These are phyloP conservation scores for Rhododendron vialii DNA, from an alignment of 148 eudicot species.

Conservation along the genomic window DNA sequence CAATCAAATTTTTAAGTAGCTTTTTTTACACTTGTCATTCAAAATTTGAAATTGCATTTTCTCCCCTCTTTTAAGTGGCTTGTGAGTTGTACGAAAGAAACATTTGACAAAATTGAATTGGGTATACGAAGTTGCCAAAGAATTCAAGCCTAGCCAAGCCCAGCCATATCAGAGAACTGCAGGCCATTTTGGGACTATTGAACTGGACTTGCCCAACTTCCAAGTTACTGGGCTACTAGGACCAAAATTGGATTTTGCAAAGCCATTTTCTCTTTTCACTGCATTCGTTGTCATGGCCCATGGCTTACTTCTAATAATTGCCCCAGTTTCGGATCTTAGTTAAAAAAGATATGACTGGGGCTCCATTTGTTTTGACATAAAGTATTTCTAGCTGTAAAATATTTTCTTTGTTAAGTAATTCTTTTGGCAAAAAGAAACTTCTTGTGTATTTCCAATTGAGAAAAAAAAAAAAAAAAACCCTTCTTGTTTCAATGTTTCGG, in stretches of 20 bases:
- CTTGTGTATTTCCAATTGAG: too few relatives aligned
- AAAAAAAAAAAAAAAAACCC: too few relatives aligned
- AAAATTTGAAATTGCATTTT: too few relatives aligned
- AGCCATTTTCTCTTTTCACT: not conserved
- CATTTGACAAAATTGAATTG: not conserved
- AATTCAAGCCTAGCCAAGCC: not conserved
- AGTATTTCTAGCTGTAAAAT: too few relatives aligned
- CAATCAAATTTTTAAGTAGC: too few relatives aligned
- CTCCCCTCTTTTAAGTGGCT: not conserved
- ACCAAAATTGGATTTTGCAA: not conserved
- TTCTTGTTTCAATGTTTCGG: too few relatives aligned
- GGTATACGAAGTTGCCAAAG: not conserved
- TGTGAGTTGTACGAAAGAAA: not conserved
- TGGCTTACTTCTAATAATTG: not conserved
- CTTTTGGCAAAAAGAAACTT: too few relatives aligned
- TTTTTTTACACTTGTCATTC: too few relatives aligned
- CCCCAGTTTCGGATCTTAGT: too few relatives aligned
- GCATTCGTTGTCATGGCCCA: not conserved
- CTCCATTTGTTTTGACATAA: too few relatives aligned
- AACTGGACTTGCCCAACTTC: not conserved
- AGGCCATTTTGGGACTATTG: not conserved
- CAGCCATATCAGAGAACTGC: not conserved
- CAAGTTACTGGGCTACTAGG: not conserved
- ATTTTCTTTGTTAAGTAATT: too few relatives aligned
- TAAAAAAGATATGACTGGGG: too few relatives aligned